These are phyloP conservation scores for Dendrobium chrysotoxum DNA, from an alignment of 106 monocot genomes.

Conservation along the genomic window DNA sequence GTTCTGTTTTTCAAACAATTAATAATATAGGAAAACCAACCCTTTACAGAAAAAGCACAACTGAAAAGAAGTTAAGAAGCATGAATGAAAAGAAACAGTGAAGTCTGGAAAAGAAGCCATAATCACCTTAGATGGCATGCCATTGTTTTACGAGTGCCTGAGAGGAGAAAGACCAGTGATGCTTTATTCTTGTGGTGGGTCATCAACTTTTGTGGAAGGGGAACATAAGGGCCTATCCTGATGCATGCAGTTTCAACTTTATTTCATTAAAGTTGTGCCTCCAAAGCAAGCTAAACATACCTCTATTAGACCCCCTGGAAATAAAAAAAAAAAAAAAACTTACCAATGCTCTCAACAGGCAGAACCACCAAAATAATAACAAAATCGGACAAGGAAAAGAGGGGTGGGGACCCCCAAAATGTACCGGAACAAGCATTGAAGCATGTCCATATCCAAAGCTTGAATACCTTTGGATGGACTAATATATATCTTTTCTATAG, in stretches of 20 bases:
- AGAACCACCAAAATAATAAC: neutral
- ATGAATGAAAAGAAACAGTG: neutral
- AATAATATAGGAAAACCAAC: neutral
- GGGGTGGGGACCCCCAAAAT: neutral
- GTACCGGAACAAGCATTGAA: constrained; percentile 2
- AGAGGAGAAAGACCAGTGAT: neutral
- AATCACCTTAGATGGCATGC: constrained; percentile 3
- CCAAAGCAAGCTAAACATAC: constrained; percentile 6
- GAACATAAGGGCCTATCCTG: constrained; percentile 2
- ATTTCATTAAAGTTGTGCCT: constrained; percentile 4
- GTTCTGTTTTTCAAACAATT: neutral
- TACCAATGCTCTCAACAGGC: neutral
- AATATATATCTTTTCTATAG: neutral
- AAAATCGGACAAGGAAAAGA: neutral
- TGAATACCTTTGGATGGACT: neutral
- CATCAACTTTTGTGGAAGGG: constrained; percentile 7
- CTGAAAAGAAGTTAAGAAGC: too few relatives aligned
- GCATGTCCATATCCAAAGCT: constrained; percentile 4
- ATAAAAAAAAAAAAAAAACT: neutral
- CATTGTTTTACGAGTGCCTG: neutral
- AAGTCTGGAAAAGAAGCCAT: neutral
- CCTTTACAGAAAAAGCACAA: too few relatives aligned
- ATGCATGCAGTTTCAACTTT: constrained; percentile 2
- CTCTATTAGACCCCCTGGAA: neutral
- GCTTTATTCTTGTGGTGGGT: neutral